Evolutionary conservation across 2,329 filamentous ascomycete genomes (phyloP), one percentile per base, ranked within the genome.

Genomic region (Dothistroma pini): DNA sequence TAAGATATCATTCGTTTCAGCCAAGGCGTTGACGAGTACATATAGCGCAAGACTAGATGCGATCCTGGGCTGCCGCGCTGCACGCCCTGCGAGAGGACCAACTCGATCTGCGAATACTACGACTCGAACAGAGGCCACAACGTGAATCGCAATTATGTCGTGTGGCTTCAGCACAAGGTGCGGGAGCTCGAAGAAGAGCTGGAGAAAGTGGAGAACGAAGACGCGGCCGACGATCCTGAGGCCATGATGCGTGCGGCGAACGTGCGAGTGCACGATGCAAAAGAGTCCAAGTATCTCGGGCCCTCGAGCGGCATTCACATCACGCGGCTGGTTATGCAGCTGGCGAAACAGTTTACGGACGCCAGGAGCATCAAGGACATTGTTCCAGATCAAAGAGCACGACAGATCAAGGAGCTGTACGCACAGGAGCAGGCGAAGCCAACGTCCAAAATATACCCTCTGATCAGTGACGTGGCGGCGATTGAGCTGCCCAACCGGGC

Each of bases 221-320:
- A 93, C 63, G 83, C 85, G 58, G 83, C 85, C 56, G 85, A 88
- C 55, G 85, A 88, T 50, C 85, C 85, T 48, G 93, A 97, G 75
- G 87, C 95, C 68, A 89, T 97, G 76, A 86, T 97, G 69, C 89
- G 92, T 22, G 90, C 90, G 0, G 93, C 92, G 29, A 84, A 93
- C 67, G 91, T 97, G 69, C 89, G 88, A 49, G 85, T 97, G 56
- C 87, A 89, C 70, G 90, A 93, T 69, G 87, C 88, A 59, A 91
- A 96, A 74, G 93, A 97, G 76, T 87, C 90, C 16, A 90, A 93
- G 64, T 97, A 95, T 73, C 81, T 99, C 2, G 95, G 95, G 0
- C 90, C 95, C 2, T 96, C 93, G 54, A 97, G 93, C 74, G 95
- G 93, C 62, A 96, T 97, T 70, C 91, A 92, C 72, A 96, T 97